These are phyloP conservation scores for Dichomitus squalens DNA, from an alignment of 1,284 basidiomycete species.

Conservation along the genomic window DNA sequence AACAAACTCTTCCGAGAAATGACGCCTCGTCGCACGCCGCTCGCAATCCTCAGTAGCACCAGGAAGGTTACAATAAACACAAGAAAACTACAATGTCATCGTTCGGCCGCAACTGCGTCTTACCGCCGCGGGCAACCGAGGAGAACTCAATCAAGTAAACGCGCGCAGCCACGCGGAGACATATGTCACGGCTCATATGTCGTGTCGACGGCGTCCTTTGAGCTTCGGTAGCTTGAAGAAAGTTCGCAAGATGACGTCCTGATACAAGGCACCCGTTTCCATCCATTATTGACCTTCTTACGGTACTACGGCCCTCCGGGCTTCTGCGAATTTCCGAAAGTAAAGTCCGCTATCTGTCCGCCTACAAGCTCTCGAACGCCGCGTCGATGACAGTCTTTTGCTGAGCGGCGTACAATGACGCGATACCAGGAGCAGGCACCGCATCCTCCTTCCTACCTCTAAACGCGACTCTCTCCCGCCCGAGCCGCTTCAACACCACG, in stretches of 20 bases:
- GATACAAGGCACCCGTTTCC: neutral
- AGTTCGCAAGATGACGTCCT: neutral
- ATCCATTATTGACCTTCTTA: neutral
- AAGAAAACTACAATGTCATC: neutral
- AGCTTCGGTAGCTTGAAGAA: neutral
- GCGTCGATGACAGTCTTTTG: conserved; percentile 60
- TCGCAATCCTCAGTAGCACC: too few relatives aligned
- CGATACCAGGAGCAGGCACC: conserved; percentile 79
- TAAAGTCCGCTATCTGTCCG: neutral
- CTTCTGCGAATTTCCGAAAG: neutral
- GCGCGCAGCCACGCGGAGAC: neutral
- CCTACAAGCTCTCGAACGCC: conserved; percentile 46
- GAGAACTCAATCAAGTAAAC: neutral
- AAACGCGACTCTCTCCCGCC: conserved; percentile 44
- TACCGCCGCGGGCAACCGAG: neutral
- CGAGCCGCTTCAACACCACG: conserved; percentile 49
- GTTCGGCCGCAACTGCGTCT: neutral
- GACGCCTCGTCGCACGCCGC: too few relatives aligned
- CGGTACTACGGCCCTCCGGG: too few relatives aligned
- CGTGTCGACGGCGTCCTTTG: neutral
- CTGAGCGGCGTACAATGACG: conserved; percentile 67
- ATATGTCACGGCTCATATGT: neutral
- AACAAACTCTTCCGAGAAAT: too few relatives aligned
- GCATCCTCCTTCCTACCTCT: conserved; percentile 72
- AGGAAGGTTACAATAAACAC: too few relatives aligned